These are phyloP conservation scores for Fusarium sp. DNA, from an alignment of 2,329 filamentous ascomycete species.

Conservation along the genomic window DNA sequence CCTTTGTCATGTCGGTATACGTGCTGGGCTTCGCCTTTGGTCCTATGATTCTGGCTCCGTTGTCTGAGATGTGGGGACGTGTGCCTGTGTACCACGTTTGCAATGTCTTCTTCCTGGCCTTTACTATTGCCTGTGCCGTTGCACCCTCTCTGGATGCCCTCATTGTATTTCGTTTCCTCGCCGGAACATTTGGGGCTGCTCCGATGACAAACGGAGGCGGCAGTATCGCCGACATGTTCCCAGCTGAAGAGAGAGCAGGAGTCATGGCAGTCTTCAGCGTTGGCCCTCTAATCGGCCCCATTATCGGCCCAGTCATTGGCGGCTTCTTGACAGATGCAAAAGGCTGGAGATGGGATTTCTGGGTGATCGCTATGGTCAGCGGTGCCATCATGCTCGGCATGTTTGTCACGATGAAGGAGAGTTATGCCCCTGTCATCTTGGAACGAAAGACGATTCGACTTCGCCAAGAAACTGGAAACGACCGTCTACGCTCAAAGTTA, in stretches of 20 bases:
- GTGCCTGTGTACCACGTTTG: slow-evolving; percentile 57
- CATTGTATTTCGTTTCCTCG: slow-evolving; percentile 62
- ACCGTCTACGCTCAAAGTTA: slow-evolving; percentile 61
- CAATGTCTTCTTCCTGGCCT: slow-evolving; percentile 53
- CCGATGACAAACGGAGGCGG: slow-evolving; percentile 67
- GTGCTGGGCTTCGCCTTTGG: slow-evolving; percentile 66
- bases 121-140: slow-evolving; percentile 55
- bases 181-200: slow-evolving; percentile 64
- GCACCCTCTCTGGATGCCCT: slow-evolving; percentile 54
- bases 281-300: slow-evolving; percentile 58
- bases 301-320: slow-evolving; percentile 57
- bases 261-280: slow-evolving; percentile 68
- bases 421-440: slow-evolving; percentile 53
- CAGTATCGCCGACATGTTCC: slow-evolving; percentile 55
- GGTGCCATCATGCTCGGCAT: slow-evolving; percentile 47
- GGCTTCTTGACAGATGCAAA: slow-evolving; percentile 72
- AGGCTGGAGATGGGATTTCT: slow-evolving; percentile 73
- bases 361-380: slow-evolving; percentile 68
- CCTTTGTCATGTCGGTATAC: slow-evolving; percentile 54
- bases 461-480: slow-evolving; percentile 53
- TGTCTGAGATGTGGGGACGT: slow-evolving; percentile 62
- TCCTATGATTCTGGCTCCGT: slow-evolving; percentile 60
- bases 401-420: slow-evolving; percentile 52
- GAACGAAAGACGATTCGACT: slow-evolving; percentile 51
- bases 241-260: slow-evolving; percentile 52